Evolutionary conservation across 306 rosid genomes (phyloP), one percentile per base, ranked within the genome.

Genomic region (Lagenaria siceraria): DNA sequence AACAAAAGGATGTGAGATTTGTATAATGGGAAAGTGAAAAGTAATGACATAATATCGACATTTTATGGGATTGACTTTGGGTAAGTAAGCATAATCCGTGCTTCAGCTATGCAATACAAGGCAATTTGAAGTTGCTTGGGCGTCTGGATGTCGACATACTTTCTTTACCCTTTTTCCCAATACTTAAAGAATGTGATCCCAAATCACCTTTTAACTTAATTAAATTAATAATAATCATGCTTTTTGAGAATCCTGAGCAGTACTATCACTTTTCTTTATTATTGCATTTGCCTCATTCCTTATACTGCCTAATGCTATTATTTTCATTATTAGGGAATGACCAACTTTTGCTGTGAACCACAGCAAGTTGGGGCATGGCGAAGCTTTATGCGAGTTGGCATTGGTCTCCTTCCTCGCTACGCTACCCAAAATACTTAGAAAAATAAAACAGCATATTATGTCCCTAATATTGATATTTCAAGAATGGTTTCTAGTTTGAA

Each of bases 1-100:
- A 18, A 18, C 36, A 27, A 17, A 27, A 73, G 15, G 21, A 25
- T 1, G 24, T 55, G n/a, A 6, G 24, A 71, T 71, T 71, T 24
- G 4, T 48, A 22, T 24, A 27, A 71, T 46, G 13, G 18, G 31
- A 74, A 74, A 53, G 63, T n/a, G 36, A 77, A 56, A 12, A 51
- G 68, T 43, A 59, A 71, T 7, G 83, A 82, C 92, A 84, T 86
- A 62, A 84, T 88, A 81, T 87, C 88, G 83, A 85, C 96, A 87
- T 85, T 24, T 61, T 33, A 25, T 62, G 33, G 5, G n/a, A 55
- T 27, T 62, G 48, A 42, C 52, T 72, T 83, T 56, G 31, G 63
- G 27, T 35, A 77, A 78, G 3, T 4, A 43, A 63, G 61, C 52
- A 36, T 22, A 12, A 2, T 8, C 33, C 36, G 54, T 29, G 19